These are phyloP conservation scores for Thelonectria rubi DNA, from an alignment of 2,329 filamentous ascomycete species.

Conservation along the genomic window DNA sequence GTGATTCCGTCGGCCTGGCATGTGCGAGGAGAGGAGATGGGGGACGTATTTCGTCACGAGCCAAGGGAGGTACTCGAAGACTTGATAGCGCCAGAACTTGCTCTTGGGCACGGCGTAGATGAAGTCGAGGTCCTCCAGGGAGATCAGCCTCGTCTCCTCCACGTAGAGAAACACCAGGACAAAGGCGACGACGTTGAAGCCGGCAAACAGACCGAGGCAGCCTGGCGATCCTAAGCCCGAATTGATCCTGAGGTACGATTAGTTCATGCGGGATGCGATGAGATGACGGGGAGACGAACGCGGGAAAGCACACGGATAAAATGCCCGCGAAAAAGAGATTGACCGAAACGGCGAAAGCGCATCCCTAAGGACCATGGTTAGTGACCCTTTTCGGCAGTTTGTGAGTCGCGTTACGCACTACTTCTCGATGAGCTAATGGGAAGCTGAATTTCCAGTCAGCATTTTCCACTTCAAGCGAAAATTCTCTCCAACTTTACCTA, in stretches of 20 bases:
- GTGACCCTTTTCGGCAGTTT: conserved; percentile 23
- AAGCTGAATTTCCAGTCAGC: conserved; percentile 44
- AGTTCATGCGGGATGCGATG: neutral
- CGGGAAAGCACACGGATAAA: conserved; percentile 47
- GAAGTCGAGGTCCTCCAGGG: conserved; percentile 48
- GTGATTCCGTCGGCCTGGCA: neutral
- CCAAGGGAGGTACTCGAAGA: conserved; percentile 44
- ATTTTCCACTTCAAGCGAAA: too few species aligned
- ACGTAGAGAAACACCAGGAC: conserved; percentile 53
- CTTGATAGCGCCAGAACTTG: conserved; percentile 45
- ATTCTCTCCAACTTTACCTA: neutral
- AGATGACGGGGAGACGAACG: neutral
- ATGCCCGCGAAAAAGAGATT: conserved; percentile 57
- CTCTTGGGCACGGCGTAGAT: conserved; percentile 47
- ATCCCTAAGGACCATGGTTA: conserved; percentile 44
- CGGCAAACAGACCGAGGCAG: conserved; percentile 1
- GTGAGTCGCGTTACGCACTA: conserved; percentile 30
- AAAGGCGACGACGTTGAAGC: conserved; percentile 51
- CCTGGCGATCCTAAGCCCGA: neutral
- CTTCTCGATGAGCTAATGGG: conserved; percentile 58
- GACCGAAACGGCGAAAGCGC: conserved; percentile 55
- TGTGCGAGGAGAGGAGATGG: neutral
- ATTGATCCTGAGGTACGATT: neutral
- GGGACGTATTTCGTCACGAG: neutral
- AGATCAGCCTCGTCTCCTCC: conserved; percentile 50